Evolutionary conservation across 805 yeast genomes (phyloP), one percentile per base, ranked within the genome.

Genomic region (Kazachstania viticola): DNA sequence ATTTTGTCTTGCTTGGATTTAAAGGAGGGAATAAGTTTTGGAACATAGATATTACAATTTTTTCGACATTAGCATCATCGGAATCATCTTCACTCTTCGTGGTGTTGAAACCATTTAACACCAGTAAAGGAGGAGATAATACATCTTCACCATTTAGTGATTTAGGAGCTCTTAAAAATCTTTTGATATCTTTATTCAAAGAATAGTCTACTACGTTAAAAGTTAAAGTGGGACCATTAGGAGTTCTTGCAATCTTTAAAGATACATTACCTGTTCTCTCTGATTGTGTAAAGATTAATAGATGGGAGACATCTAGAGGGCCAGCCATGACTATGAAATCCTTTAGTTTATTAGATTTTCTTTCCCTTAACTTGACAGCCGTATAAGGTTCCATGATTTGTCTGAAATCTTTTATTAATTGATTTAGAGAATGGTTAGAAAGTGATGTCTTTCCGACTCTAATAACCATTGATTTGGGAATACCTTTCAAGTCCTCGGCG

Each of bases 311-410:
- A 17, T 94, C 94, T 27, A 91, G 64, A 11, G 97, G 97, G 5
- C 97, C 97, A 24, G 95, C 82, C 95, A 91, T 87, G n/a, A 84
- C 94, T n/a, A 87, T 71, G 46, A 80, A 91, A 60, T 88, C 98
- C 55, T 80, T 83, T 43, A 91, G 65, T 51, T 76, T 81, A 58
- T 91, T 91, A 25, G 82, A 65, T 52, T 82, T 83, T 31, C 97
- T 67, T 59, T 91, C 98, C 41, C 77, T 69, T 37, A 91, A 67
- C 43, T 75, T 80, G 47, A 84, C 75, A 9, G 97, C 96, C 3
- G 98, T 91, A 49, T 88, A 94, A 11, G 98, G 98, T 53, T 84
- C 91, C 95, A 91, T 85, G 41, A 85, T 73, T 38, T 71, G 71
- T 51, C 98, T 72, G 56, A 87, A 75, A 56, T 91, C 98, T 37